Conservation (phyloP, 2,329 filamentous ascomycete genomes). For the Xylariaceae sp. region DNA sequence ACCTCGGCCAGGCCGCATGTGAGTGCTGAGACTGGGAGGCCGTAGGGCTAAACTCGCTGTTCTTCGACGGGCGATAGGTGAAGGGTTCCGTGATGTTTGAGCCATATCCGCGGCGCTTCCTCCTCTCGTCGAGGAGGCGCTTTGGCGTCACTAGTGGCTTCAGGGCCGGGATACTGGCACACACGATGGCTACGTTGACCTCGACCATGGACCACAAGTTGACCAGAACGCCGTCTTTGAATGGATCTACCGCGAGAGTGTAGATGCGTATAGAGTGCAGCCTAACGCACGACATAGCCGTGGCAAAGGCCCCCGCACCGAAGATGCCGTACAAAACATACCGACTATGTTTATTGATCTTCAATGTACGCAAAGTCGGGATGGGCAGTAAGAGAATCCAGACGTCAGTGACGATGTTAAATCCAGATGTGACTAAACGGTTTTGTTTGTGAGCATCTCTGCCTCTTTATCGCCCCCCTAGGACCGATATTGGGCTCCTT, state of each 20-base stretch:
- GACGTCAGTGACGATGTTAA: constrained; percentile 44
- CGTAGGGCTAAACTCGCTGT: constrained; percentile 13
- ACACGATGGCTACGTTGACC: constrained; percentile 44
- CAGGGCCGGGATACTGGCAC: constrained; percentile 44
- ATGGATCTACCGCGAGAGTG: constrained; percentile 33
- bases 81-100: constrained; percentile 16
- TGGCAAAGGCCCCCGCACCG: constrained; percentile 35
- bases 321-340: constrained; percentile 44
- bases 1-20: constrained; percentile 2
- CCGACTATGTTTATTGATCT: constrained; percentile 44
- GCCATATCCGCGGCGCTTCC: constrained; percentile 12
- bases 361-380: constrained; percentile 38
- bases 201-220: constrained; percentile 45
- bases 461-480: background rate
- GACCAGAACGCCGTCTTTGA: constrained; percentile 31
- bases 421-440: constrained; percentile 36
- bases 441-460: constrained; percentile 1
- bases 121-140: constrained; percentile 20
- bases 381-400: constrained; percentile 42
- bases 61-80: constrained; percentile 11
- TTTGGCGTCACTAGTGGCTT: constrained; percentile 42
- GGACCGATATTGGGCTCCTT: constrained; percentile 13
- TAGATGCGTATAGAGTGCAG: constrained; percentile 36
- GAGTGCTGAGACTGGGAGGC: constrained; percentile 17
- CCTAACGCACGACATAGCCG: constrained; percentile 34